Conservation (phyloP, 2,329 filamentous ascomycete genomes). For the Microdochium paspali region DNA sequence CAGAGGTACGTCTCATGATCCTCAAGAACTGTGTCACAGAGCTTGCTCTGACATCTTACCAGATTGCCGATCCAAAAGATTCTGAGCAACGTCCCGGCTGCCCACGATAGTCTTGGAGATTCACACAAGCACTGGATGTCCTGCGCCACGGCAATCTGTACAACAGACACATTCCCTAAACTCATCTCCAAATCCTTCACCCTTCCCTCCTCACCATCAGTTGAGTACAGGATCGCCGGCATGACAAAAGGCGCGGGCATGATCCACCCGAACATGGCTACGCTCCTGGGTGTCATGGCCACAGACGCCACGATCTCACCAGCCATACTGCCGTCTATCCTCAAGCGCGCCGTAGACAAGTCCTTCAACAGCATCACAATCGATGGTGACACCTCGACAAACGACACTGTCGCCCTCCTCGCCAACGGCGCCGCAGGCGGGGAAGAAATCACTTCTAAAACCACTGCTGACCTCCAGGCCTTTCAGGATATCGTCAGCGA, state of each 20-base stretch:
- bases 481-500: conserved; percentile 63
- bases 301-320: conserved; percentile 79
- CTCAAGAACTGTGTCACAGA: no score
- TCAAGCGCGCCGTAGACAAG: conserved; percentile 65
- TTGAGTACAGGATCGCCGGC: conserved; percentile 77
- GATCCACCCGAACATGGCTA: conserved; percentile 99
- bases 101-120: conserved; percentile 59
- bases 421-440: conserved; percentile 90
- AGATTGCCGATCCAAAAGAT: conserved; percentile 90
- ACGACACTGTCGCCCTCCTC: conserved; percentile 90
- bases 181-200: conserved; percentile 77
- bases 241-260: conserved; percentile 98
- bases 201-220: conserved; percentile 67
- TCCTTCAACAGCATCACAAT: conserved; percentile 97
- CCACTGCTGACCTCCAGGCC: conserved; percentile 54
- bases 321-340: conserved; percentile 55
- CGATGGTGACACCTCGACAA: conserved; percentile 94
- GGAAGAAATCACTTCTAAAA: conserved; percentile 43
- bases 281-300: conserved; percentile 80
- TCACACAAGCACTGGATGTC: conserved; percentile 80
- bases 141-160: conserved; percentile 88
- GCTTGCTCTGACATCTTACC: not conserved
- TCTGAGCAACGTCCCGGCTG: conserved; percentile 67
- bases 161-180: conserved; percentile 97
- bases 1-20: conserved; percentile 50